Base-by-base conservation (phyloP, 148 eudicot genomes). In the Fagopyrum homotropicum region DNA sequence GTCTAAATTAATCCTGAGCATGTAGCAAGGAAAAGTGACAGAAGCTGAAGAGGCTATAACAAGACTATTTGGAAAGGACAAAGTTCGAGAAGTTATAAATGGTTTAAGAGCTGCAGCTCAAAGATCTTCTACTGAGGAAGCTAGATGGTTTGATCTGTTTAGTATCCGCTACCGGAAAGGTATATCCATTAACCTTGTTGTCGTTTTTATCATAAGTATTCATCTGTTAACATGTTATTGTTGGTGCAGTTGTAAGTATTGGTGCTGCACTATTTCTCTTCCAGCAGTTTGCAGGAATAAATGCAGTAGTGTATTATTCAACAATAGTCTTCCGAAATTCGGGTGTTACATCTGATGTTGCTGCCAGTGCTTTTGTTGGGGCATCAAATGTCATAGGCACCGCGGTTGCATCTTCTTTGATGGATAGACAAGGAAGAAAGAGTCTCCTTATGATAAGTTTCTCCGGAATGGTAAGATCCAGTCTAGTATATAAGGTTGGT, bases 281-380 rank as follows among this genome's bases (percentile, higher is more conserved):
- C 83, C 98, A 94, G 83, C 98, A 94, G 85, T 76, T 94, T 81
- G 97, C 98, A 16, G 98, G 98, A 77, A 94, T 94, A 80, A 94
- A 94, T 77, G 98, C 96, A 30, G 96, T 94, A 35, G 97, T 94
- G 35, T 94, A 91, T 79, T 94, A 88, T 79, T 94, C 98, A 7
- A 91, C 98, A 1, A 81, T 93, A 9, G 98, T 94, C 11, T 94
- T 94, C 78, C 92, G 96, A 2, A 90, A 89, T 79, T 91, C 97
- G 80, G 98, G 98, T 72, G 86, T 94, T 81, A 80, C 88, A 81
- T 94, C 98, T 60, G 98, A 91, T 82, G 92, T 94, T 79, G 98
- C 98, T 75, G 98, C 98, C 68, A 94, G 98, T 86, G 96, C 98
- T 80, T 82, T 94, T 4, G 98, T 94, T 71, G 98, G 98, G 73